A percentile compares a stretch with the other conserved stretches of the same genome.
Conservation (phyloP, 1,284 basidiomycete species). For the Fistulina hepatica region DNA sequence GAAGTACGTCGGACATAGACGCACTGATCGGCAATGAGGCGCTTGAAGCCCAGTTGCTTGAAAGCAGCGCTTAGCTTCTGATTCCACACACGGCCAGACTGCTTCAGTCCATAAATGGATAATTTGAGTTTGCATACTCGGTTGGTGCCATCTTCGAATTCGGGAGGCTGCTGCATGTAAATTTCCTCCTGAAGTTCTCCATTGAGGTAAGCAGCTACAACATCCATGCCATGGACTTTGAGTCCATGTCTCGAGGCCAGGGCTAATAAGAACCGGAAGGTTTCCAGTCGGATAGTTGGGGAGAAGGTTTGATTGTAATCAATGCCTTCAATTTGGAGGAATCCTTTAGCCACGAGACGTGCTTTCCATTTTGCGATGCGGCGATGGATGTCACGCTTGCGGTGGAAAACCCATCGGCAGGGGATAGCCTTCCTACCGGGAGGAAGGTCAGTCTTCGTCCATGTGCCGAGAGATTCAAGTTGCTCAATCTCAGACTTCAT, state of each 20-base stretch:
- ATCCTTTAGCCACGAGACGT: conserved; percentile 22
- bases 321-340: conserved; percentile 19
- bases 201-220: conserved; percentile 29
- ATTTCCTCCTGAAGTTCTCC: conserved; percentile 27
- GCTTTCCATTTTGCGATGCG: conserved; percentile 24
- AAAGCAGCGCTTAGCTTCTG: conserved; percentile 8
- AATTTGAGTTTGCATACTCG: conserved; percentile 14
- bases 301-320: conserved; percentile 26
- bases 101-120: conserved; percentile 21
- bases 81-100: conserved; percentile 20
- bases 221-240: conserved; percentile 20
- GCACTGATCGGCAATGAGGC: conserved; percentile 9
- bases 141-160: conserved; percentile 18
- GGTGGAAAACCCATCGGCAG: conserved; percentile 21
- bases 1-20: conserved; percentile 8
- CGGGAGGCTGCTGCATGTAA: conserved; percentile 27
- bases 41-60: conserved; percentile 9
- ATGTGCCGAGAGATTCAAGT: conserved; percentile 18
- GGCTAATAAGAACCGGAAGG: conserved; percentile 18
- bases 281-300: conserved; percentile 18
- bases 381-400: conserved; percentile 18
- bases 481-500: conserved; percentile 23
- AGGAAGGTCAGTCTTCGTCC: conserved; percentile 15
- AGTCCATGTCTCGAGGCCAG: conserved; percentile 18
- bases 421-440: conserved; percentile 15